Conservation (phyloP, 2,329 filamentous ascomycete species). For the Penicillium sclerotigenum region DNA sequence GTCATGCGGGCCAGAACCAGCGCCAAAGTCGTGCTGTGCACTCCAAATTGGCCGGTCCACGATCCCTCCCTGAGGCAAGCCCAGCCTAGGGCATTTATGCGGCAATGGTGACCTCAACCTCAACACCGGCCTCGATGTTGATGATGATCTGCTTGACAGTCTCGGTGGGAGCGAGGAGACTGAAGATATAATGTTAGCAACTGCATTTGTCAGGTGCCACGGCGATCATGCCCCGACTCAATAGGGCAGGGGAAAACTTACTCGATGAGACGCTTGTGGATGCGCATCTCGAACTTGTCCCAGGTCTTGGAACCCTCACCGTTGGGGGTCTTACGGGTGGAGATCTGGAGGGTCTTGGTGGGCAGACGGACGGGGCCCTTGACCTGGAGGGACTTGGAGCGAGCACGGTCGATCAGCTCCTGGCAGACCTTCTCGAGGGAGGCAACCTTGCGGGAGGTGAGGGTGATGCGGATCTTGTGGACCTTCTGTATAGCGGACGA, state of each 20-base stretch:
- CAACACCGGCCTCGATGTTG: constrained; percentile 54
- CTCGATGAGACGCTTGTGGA: constrained; percentile 98
- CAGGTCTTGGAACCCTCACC: constrained; percentile 99
- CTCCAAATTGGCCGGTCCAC: constrained; percentile 17
- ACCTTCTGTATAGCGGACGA: constrained; percentile 61
- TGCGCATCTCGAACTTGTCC: constrained; percentile 98
- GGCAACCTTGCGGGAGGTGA: constrained; percentile 90
- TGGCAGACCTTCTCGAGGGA: constrained; percentile 97
- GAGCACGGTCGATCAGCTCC: constrained; percentile 97
- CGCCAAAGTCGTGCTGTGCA: constrained; percentile 15
- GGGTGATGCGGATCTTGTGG: constrained; percentile 98
- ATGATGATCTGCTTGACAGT: constrained; percentile 55
- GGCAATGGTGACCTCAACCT: constrained; percentile 54
- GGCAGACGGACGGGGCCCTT: constrained; percentile 98
- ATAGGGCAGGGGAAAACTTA: constrained; percentile 45
- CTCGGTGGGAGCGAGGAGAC: constrained; percentile 94
- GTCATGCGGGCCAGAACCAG: constrained; percentile 17
- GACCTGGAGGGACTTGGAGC: constrained; percentile 96
- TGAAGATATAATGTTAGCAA: constrained; percentile 34
- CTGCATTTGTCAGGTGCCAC: not conserved
- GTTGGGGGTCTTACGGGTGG: constrained; percentile 97
- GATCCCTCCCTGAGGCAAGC: constrained; percentile 25
- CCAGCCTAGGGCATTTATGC: constrained; percentile 39
- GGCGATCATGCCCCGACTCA: not conserved
- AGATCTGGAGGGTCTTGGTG: constrained; percentile 95